Evolutionary conservation across 805 yeast genomes (phyloP), one percentile per base, ranked within the genome.

Genomic region (Huiozyma sinensis): DNA sequence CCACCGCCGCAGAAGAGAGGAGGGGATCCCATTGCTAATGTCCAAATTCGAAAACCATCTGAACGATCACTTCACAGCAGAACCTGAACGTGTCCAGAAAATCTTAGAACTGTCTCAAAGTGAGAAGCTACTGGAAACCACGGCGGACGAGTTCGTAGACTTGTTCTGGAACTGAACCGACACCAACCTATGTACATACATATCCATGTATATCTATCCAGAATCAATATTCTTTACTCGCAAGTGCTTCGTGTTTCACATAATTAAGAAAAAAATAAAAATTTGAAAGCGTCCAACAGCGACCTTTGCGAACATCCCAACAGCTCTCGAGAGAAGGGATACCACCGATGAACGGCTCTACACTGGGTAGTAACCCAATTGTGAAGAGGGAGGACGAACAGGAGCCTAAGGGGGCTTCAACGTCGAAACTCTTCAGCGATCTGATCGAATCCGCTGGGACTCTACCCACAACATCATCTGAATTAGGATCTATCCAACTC

Each of bases 401-500:
- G 24, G 24, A 17, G 24, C 4, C 24, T 4, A 17, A 17, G 24
- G 24, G 24, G 24, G 24, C 24, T 17, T 17, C 38, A 11, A 36
- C 53, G 24, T 49, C 55, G 4, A 57, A 57, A 39, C 40, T 53
- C 40, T 68, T 88, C 50, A 77, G 77, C 48, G 95, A 87, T 56
- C 71, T 88, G 43, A 61, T 87, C 42, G 95, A 84, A 57, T 73
- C 89, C 1, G 81, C 95, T 0, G 72, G 75, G 48, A 82, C 83
- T 54, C 68, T 89, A 46, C 95, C 96, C 6, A 65, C 72, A 7
- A 58, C 71, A 50, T 68, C 69, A 43, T 75, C 81, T 38, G 88
- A 83, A 44, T 63, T 87, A 37, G 96, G 95, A 5, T 71, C 90
- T 2, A 79, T 89, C 42, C 87, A 84, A 60, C 70, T 88, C 48